Percentiles rank a stretch among this genome's conserved stretches.
Evolutionary conservation across 2,329 filamentous ascomycete genomes (phyloP).

Genomic region (Clarireedia hainanense): DNA sequence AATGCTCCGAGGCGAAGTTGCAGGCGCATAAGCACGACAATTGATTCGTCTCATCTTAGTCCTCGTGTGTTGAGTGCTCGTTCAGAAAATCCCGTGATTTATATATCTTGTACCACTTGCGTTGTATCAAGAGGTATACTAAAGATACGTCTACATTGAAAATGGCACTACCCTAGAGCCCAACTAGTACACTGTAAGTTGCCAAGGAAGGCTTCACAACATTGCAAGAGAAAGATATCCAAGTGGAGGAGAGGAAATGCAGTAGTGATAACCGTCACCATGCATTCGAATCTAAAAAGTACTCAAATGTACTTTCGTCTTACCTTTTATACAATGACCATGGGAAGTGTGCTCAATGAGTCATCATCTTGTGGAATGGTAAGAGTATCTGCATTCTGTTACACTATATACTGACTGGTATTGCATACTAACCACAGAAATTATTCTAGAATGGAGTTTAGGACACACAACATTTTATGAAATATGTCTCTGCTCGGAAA

Average conservation of each 20-base stretch:
- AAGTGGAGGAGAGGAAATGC: not conserved
- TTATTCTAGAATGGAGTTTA: constrained; percentile 12
- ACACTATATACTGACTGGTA: not conserved
- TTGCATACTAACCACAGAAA: constrained; percentile 13
- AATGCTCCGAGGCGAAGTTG: too few species aligned
- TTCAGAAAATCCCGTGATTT: too few species aligned
- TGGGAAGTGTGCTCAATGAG: constrained; percentile 12
- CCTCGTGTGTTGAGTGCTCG: too few species aligned
- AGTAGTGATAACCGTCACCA: not conserved
- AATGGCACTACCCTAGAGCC: constrained; percentile 16
- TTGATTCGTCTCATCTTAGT: too few species aligned
- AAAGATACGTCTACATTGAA: constrained; percentile 14
- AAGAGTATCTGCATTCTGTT: constrained; percentile 16
- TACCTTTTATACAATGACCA: constrained; percentile 13
- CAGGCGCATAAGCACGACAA: too few species aligned
- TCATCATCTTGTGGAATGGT: constrained; percentile 14
- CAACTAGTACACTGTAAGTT: constrained; percentile 10
- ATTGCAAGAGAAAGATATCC: not conserved
- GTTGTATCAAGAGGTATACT: too few species aligned
- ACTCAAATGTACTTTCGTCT: constrained; percentile 13
- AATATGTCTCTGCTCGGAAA: too few species aligned
- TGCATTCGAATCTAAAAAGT: not conserved
- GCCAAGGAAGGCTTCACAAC: constrained; percentile 8
- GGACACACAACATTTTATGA: too few species aligned
- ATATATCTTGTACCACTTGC: too few species aligned